These are phyloP conservation scores for Stachybotrys echinatus DNA, from an alignment of 2,329 filamentous ascomycete species.

Conservation along the genomic window DNA sequence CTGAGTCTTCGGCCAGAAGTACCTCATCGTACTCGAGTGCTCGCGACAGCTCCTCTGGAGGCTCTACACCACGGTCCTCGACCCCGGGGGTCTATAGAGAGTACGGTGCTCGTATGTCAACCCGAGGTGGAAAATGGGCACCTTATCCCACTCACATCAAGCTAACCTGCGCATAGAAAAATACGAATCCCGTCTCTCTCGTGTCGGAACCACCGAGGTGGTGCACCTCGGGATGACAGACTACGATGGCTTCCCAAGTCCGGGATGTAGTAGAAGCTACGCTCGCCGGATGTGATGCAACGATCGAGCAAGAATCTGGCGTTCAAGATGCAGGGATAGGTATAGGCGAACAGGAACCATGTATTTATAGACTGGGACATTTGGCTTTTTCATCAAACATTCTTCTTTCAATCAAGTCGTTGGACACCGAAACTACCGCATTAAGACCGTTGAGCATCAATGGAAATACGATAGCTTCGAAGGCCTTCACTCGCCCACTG, in stretches of 20 bases:
- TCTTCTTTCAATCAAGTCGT: too few relatives aligned
- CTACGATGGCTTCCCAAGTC: conserved; percentile 15
- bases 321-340: neutral
- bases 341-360: neutral
- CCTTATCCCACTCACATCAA: neutral
- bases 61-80: conserved; percentile 18
- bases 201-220: conserved; percentile 18
- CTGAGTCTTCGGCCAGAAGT: too few relatives aligned
- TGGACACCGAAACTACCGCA: too few relatives aligned
- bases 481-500: too few relatives aligned
- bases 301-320: neutral
- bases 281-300: neutral
- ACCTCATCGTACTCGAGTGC: conserved; percentile 11
- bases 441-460: too few relatives aligned
- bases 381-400: too few relatives aligned
- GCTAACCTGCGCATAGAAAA: conserved; percentile 10
- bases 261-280: neutral
- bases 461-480: too few relatives aligned
- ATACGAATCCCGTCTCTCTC: conserved; percentile 16
- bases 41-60: conserved; percentile 20
- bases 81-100: conserved; percentile 23
- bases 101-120: conserved; percentile 23
- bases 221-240: conserved; percentile 24
- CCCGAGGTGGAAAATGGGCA: conserved; percentile 1
- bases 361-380: neutral